Conservation (phyloP, 129 eudicot species). For the Helianthus tuberosus region DNA sequence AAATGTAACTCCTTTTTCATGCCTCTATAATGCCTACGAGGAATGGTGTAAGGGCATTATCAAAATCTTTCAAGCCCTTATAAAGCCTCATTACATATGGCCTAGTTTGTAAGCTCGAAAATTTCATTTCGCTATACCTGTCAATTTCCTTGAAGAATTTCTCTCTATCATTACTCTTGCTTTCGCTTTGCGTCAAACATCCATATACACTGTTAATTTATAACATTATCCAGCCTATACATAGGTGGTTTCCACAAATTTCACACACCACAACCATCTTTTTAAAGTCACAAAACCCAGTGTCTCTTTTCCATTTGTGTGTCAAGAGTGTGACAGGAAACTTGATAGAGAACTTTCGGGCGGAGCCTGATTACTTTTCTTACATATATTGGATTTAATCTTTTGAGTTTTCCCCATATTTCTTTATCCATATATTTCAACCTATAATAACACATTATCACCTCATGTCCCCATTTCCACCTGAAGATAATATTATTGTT, state of each 20-base stretch:
- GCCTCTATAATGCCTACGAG: too few species aligned
- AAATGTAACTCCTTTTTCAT: too few species aligned
- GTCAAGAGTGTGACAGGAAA: slow-evolving; percentile 41
- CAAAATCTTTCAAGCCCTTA: too few species aligned
- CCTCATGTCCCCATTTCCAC: not conserved
- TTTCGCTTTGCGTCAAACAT: too few species aligned
- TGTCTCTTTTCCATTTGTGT: slow-evolving; percentile 34
- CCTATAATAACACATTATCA: slow-evolving; percentile 21
- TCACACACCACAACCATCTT: not conserved
- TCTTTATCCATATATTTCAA: slow-evolving; percentile 8
- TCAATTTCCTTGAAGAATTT: too few species aligned
- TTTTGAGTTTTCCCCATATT: slow-evolving; percentile 28
- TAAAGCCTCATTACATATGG: too few species aligned
- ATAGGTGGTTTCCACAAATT: not conserved
- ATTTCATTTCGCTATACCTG: too few species aligned
- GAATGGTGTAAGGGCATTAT: too few species aligned
- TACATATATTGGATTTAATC: slow-evolving; percentile 24
- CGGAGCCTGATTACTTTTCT: slow-evolving; percentile 8
- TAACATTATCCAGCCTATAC: not conserved
- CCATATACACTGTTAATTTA: too few species aligned
- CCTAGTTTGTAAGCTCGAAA: too few species aligned
- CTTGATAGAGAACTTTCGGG: slow-evolving; percentile 49
- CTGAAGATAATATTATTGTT: slow-evolving; percentile 19
- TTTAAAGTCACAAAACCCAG: slow-evolving; percentile 69
- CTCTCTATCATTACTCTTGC: too few species aligned